A percentile compares a stretch with the other conserved stretches of the same genome.
These are phyloP conservation scores for Tulasnella sp. DNA, from an alignment of 768 basidiomycete species.

Conservation along the genomic window DNA sequence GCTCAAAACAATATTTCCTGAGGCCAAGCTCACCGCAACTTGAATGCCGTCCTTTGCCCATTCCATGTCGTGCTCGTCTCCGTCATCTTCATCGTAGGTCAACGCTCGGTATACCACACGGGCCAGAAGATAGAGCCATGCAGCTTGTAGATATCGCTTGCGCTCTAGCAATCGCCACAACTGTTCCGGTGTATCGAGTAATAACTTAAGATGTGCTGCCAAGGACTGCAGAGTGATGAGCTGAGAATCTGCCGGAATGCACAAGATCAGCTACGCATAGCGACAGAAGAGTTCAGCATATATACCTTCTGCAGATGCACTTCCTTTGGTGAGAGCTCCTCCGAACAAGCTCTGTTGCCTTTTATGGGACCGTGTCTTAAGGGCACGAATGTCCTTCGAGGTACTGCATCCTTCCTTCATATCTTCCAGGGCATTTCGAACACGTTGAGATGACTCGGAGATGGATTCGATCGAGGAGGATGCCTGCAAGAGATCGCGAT, in stretches of 20 bases:
- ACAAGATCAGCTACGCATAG: neutral
- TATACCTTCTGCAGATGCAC: constrained; percentile 6
- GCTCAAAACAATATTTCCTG: neutral
- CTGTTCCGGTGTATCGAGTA: constrained; percentile 86
- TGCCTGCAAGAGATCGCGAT: constrained; percentile 76
- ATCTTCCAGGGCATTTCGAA: constrained; percentile 53
- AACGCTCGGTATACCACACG: constrained; percentile 76
- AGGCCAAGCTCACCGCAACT: constrained; percentile 40
- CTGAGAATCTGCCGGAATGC: constrained; percentile 44
- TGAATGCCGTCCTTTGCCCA: constrained; percentile 43
- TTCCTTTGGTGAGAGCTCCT: constrained; percentile 30
- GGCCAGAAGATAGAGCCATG: constrained; percentile 79
- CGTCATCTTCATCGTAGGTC: constrained; percentile 50
- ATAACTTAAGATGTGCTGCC: constrained; percentile 82
- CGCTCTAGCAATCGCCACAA: constrained; percentile 79
- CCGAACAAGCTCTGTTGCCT: constrained; percentile 1
- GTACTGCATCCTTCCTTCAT: constrained; percentile 35
- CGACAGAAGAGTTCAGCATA: neutral
- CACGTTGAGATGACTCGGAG: constrained; percentile 53
- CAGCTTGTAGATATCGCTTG: constrained; percentile 68
- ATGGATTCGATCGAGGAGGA: constrained; percentile 78
- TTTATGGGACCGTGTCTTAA: neutral
- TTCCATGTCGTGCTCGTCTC: constrained; percentile 47
- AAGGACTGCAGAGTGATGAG: constrained; percentile 59
- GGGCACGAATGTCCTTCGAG: constrained; percentile 4